A percentile compares a stretch with the other conserved stretches of the same genome.
These are phyloP conservation scores for Kalaharituber pfeilii DNA, from an alignment of 2,329 filamentous ascomycete species.

Conservation along the genomic window DNA sequence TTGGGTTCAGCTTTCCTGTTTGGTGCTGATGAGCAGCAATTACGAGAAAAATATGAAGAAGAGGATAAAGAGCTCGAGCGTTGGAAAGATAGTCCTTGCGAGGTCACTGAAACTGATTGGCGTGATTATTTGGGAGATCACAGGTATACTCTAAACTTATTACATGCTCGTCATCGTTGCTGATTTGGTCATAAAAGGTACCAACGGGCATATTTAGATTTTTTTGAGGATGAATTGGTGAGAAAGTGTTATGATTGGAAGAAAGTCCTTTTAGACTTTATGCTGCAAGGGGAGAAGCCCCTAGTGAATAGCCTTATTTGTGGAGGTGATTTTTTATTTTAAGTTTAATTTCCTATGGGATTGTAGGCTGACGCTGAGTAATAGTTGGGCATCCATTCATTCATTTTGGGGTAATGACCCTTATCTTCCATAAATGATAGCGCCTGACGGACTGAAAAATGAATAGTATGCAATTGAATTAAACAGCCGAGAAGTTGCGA, in stretches of 20 bases:
- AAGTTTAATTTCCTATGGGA: no score
- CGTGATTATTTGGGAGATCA: conserved; percentile 61
- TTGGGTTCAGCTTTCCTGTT: conserved; percentile 74
- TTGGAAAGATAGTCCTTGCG: conserved; percentile 70
- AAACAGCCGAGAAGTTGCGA: conserved; percentile 64
- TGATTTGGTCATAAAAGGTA: conserved; percentile 35
- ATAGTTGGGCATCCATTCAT: conserved; percentile 77
- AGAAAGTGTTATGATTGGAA: conserved; percentile 69
- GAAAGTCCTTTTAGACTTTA: conserved; percentile 53
- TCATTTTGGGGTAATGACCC: conserved; percentile 56
- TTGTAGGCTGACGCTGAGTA: no score
- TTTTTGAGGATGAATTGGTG: conserved; percentile 83
- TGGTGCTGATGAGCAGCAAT: conserved; percentile 52
- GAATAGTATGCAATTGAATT: conserved; percentile 64
- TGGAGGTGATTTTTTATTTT: conserved; percentile 46
- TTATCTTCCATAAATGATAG: no score
- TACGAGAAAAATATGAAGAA: conserved; percentile 65
- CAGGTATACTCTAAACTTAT: conserved; percentile 31
- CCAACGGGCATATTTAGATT: conserved; percentile 82
- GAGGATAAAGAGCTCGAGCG: conserved; percentile 54
- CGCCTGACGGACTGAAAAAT: conserved; percentile 2
- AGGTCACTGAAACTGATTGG: conserved; percentile 75
- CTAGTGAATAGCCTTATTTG: conserved; percentile 64
- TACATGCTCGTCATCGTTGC: no score
- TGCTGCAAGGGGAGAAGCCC: conserved; percentile 58